Percentiles rank a stretch among this genome's conserved stretches.
Evolutionary conservation across 139 green algal genomes (phyloP).

Genomic region (Nannochloris sp.): DNA sequence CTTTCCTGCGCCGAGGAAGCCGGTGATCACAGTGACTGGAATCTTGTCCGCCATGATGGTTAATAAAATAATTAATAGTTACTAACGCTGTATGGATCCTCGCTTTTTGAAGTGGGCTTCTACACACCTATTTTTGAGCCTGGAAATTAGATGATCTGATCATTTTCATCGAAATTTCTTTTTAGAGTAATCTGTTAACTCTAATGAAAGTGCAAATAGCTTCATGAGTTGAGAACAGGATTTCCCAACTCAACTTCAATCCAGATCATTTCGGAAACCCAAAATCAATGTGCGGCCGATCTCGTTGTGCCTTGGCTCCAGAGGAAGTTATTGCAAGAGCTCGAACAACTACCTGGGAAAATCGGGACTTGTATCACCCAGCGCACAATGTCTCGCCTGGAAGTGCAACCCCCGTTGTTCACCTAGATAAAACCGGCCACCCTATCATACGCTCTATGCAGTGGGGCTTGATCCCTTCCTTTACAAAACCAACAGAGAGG

Average conservation of each 20-base stretch:
- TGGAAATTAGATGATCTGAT: too few relatives aligned
- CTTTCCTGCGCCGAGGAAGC: conserved; percentile 48
- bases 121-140: too few relatives aligned
- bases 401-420: conserved; percentile 28
- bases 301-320: conserved; percentile 29
- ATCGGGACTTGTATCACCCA: conserved; percentile 27
- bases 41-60: too few relatives aligned
- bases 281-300: conserved; percentile 52
- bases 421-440: conserved; percentile 3
- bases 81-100: too few relatives aligned
- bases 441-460: conserved; percentile 47
- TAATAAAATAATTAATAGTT: too few relatives aligned
- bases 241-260: background rate
- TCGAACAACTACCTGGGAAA: background rate
- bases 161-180: too few relatives aligned
- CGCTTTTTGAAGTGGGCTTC: too few relatives aligned
- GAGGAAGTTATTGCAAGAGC: conserved; percentile 4
- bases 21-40: conserved; percentile 8
- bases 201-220: too few relatives aligned
- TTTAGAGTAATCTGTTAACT: too few relatives aligned
- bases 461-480: conserved; percentile 75
- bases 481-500: conserved; percentile 46
- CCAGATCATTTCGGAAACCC: background rate
- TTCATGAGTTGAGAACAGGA: too few relatives aligned
- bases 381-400: conserved; percentile 51